These are phyloP conservation scores for Euphorbia celastroides DNA, from an alignment of 441 rosid species.

Conservation along the genomic window DNA sequence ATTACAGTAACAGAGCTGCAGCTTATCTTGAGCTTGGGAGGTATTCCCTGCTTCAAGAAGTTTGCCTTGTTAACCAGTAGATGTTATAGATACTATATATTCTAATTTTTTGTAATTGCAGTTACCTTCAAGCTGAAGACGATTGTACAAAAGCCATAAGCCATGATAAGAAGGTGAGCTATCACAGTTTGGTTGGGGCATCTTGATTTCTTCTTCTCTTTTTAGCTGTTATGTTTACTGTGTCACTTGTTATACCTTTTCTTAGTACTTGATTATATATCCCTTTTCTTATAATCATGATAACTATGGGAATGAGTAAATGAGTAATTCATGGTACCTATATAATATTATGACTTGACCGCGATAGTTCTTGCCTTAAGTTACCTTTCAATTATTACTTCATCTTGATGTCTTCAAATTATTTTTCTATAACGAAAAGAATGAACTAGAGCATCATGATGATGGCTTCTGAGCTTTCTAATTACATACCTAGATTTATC, in stretches of 20 bases:
- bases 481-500: background rate
- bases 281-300: no score
- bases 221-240: background rate
- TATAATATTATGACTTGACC: no score
- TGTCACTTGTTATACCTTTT: no score
- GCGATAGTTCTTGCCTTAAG: background rate
- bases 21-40: constrained; percentile 80
- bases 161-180: constrained; percentile 86
- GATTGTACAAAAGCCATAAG: no score
- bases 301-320: no score
- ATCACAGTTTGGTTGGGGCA: background rate
- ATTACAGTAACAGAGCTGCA: constrained; percentile 93
- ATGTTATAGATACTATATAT: background rate
- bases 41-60: constrained; percentile 32
- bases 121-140: no score
- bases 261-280: background rate
- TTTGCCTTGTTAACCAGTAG: background rate
- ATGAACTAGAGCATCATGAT: background rate
- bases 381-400: background rate
- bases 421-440: background rate
- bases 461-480: background rate
- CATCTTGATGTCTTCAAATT: background rate
- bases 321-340: no score
- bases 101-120: constrained; percentile 27
- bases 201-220: background rate